Base-by-base conservation (phyloP, 305 asterid species). In the Fraxinus ornus region DNA sequence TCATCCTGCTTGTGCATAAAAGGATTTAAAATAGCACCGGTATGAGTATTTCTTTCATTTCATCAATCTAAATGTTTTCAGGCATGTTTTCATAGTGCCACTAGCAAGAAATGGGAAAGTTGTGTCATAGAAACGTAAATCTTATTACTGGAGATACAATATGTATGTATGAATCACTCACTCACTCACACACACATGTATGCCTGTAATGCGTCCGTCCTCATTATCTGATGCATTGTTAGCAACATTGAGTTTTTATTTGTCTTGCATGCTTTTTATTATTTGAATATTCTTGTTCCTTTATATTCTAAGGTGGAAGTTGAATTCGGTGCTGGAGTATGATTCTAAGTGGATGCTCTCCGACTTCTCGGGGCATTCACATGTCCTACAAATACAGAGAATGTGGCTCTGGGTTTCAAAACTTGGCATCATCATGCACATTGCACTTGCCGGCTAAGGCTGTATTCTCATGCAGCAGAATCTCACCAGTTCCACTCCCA, bases 311-410 rank as follows among this genome's bases (percentile, higher is more conserved):
- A 24, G 80, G 44, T 49, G 70, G 71, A 79, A 64, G 28, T 22
- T 66, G 83, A 72, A 30, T 55, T 9, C 2, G 39, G 73, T 57
- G 75, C 26, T 78, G n/a, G 28, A 62, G 75, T 72, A 83, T 83
- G 82, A 32, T 66, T 79, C 30, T 37, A 26, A 71, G 36, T 15
- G 82, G 82, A 78, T 83, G 79, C 79, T 22, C 76, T 83, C 71
- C 26, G 12, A 30, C 79, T n/a, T 70, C 77, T 39, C 68, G 77
- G 64, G 80, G 78, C 62, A 24, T 36, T 37, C 55, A 62, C 39
- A 15, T 72, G 80, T 39, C 80, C 62, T 62, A 35, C 41, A 81
- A 60, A 70, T 49, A 49, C 26, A 49, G 66, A 78, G 9, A 81
- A 60, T 24, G 82, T 9, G 30, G 21, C 62, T 73, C 71, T 4